Evolutionary conservation across 768 basidiomycete genomes (phyloP).

Genomic region (Podaxis sp.): DNA sequence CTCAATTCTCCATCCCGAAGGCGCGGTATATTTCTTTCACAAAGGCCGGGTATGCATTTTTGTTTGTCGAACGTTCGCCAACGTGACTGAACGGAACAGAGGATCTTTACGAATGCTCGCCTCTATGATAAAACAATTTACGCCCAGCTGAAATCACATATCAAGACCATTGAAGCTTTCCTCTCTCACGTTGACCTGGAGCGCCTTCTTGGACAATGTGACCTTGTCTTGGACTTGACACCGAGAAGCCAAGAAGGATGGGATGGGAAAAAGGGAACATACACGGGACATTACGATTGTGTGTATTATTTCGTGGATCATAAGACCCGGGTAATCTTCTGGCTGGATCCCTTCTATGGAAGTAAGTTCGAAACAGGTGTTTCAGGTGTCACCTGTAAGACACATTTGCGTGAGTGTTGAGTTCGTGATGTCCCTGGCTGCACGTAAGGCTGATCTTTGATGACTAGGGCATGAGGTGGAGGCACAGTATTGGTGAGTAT

Average conservation of each 20-base stretch:
- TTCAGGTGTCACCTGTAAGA: constrained; percentile 35
- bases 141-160: constrained; percentile 36
- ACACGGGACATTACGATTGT: constrained; percentile 22
- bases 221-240: constrained; percentile 20
- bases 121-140: constrained; percentile 38
- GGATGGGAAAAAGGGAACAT: constrained; percentile 14
- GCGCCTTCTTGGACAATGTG: background rate
- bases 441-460: background rate
- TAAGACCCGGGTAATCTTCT: constrained; percentile 46
- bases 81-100: background rate
- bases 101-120: constrained; percentile 39
- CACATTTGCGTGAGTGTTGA: constrained; percentile 39
- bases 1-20: constrained; percentile 56
- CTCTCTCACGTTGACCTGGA: constrained; percentile 8
- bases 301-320: constrained; percentile 43
- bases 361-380: constrained; percentile 29
- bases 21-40: constrained; percentile 59
- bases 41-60: constrained; percentile 37
- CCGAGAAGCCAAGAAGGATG: background rate
- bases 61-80: background rate
- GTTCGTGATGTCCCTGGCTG: background rate
- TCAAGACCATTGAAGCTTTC: constrained; percentile 28
- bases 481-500: constrained; percentile 40
- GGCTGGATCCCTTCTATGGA: constrained; percentile 45
- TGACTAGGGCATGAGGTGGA: constrained; percentile 37